Base-by-base conservation (phyloP, 2,329 filamentous ascomycete species). In the Fusarium marasasianum region DNA sequence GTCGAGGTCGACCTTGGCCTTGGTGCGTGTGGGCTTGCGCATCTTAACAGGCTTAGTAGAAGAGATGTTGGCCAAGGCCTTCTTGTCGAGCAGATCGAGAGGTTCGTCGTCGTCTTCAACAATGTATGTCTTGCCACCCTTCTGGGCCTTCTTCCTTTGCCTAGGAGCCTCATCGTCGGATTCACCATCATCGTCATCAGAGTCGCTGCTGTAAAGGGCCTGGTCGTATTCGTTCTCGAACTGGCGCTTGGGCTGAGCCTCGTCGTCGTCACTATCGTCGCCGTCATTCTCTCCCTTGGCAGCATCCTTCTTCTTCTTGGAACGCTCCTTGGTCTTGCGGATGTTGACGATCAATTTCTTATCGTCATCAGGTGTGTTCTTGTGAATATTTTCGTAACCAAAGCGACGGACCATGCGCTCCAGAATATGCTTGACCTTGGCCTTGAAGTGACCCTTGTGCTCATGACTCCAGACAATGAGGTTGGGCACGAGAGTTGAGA, bases 361-460 rank as follows among this genome's bases (percentile, higher is more conserved):
- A 83, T 98, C 96, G 29, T 90, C 90, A 78, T 97, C 94, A 7
- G 95, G 96, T 66, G 94, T 95, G 81, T 93, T 87, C 74, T 90
- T 90, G 83, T 96, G 94, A 18, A 99, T 90, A 37, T 90, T 83
- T 5, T 96, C 92, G 51, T 93, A 93, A 54, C 96, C 95, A 80
- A 98, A 98, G 64, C 96, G 91, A 54, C 96, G 91, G 29, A 98
- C 93, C 89, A 98, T 94, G 59, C 96, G 91, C 84, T 99, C 96
- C 22, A 99, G 86, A 73, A 99, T 98, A 80, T 98, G 95, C 90
- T 98, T 98, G 76, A 99, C 95, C 86, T 98, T 99, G 56, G 94
- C 92, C 79, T 96, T 94, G 86, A 99, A 96, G 81, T 97, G 95
- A 18, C 95, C 95, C 86, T 98, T 98, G 87, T 99, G 97, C 83